Conservation (phyloP, 1,284 basidiomycete genomes). For the Malassezia pachydermatis region DNA sequence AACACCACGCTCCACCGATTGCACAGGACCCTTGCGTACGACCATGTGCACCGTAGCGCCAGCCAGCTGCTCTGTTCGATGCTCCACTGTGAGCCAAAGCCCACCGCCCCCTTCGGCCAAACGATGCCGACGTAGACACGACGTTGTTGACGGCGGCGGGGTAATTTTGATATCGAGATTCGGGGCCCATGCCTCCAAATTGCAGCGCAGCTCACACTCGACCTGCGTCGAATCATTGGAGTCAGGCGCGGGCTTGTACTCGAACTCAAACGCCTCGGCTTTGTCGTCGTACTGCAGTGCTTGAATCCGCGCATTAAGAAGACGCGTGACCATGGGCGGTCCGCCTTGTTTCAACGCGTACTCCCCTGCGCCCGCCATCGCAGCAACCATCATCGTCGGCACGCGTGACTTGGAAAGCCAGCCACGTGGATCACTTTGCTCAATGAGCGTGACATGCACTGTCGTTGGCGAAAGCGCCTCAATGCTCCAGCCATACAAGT, state of each 20-base stretch:
- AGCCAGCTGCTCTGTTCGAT: constrained; percentile 66
- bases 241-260: constrained; percentile 60
- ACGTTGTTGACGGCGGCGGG: constrained; percentile 76
- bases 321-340: constrained; percentile 74
- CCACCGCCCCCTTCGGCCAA: constrained; percentile 76
- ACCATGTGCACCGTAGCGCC: constrained; percentile 59
- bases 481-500: constrained; percentile 92
- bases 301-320: constrained; percentile 66
- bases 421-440: constrained; percentile 92
- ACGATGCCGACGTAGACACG: constrained; percentile 74
- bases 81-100: constrained; percentile 91
- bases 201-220: constrained; percentile 89
- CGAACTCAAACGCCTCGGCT: constrained; percentile 66
- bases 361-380: constrained; percentile 78
- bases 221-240: constrained; percentile 53
- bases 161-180: constrained; percentile 84
- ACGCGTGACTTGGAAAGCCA: constrained; percentile 93
- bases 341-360: constrained; percentile 86
- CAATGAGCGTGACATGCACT: constrained; percentile 81
- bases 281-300: constrained; percentile 78
- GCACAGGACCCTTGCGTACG: constrained; percentile 58
- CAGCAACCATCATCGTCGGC: constrained; percentile 64
- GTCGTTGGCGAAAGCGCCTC: constrained; percentile 91
- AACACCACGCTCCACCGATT: constrained; percentile 58
- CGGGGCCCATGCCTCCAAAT: constrained; percentile 78